Evolutionary conservation across 768 basidiomycete genomes (phyloP), one percentile per base, ranked within the genome.

Genomic region (Xerocomellus amylosporus): DNA sequence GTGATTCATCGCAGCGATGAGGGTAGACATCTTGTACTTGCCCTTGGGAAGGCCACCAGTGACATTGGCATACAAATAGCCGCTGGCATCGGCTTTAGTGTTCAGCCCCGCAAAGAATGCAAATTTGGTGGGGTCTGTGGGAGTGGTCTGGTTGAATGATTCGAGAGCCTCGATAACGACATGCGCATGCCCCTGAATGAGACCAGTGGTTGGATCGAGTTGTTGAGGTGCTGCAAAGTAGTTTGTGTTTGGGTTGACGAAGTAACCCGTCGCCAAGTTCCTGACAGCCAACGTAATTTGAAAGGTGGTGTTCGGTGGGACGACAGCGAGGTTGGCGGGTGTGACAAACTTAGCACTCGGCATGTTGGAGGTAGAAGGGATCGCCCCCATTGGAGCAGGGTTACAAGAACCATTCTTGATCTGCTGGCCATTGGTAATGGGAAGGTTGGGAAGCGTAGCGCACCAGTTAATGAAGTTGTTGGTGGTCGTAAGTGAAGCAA

Each of bases 401-500:
- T 87, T 85, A 67, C 85, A 85, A 22, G 81, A 83, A 8, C 81
- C 81, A 8, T 62, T 65, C 54, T 62, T 68, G 64, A 80, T 64
- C 62, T 82, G 84, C 59, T 75, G 49, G n/a, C 85, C 85, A 60
- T 84, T 80, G 41, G 87, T 87, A 54, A 86, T 74, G 4, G 85
- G 79, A 46, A 78, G 67, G 48, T 75, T 61, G 4, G 76, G 64
- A 4, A 75, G 62, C 15, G 77, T 79, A 8, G 73, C 68, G 60
- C 86, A 87, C 67, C 75, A 85, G 73, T 86, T 86, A 72, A 87
- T 86, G 67, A 85, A 90, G 75, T 89, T 89, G 73, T 89, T 85
- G 43, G 68, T 69, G n/a, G 85, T 85, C 0, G 80, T 84, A 8
- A 82, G 69, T 7, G 84, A 85, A 14, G 82, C 73, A 22, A 77